Percentiles rank a stretch among this genome's conserved stretches.
Conservation (phyloP, 352 stramenopile genomes). For the Phytopythium mirpurense region DNA sequence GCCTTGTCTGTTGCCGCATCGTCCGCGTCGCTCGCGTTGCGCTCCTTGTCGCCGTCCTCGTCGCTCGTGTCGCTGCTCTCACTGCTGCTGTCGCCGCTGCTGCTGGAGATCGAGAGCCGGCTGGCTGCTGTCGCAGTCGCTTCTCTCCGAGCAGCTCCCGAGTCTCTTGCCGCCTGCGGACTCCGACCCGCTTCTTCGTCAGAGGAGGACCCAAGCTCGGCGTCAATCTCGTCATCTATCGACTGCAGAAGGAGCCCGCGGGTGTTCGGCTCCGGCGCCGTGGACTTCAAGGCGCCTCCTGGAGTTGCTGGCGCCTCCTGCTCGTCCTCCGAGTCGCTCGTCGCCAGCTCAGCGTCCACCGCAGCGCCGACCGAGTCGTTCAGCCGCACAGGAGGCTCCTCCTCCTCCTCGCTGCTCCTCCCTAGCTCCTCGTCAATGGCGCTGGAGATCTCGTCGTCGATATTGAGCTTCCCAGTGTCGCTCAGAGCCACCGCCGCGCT, state of each 20-base stretch:
- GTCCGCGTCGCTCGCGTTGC: constrained; percentile 8
- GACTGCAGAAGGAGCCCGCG: constrained; percentile 8
- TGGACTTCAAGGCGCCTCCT: neutral
- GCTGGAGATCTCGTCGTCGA: constrained; percentile 14
- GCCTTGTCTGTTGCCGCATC: neutral
- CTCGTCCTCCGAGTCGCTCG: constrained; percentile 3
- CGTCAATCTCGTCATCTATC: constrained; percentile 35
- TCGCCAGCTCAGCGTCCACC: constrained; percentile 20
- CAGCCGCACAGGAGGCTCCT: neutral
- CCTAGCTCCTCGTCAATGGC: constrained; percentile 30
- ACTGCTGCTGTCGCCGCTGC: constrained; percentile 20
- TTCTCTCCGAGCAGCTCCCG: neutral
- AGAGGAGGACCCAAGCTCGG: constrained; percentile 26
- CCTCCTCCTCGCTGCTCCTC: constrained; percentile 23
- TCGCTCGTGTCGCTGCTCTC: constrained; percentile 26
- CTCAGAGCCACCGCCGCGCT: too few species aligned
- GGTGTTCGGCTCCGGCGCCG: neutral
- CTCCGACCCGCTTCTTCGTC: constrained; percentile 21
- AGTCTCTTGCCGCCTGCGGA: too few species aligned
- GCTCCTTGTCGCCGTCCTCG: constrained; percentile 13
- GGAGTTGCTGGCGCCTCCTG: neutral
- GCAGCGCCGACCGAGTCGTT: constrained; percentile 10
- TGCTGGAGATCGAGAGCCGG: constrained; percentile 14
- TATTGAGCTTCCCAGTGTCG: constrained; percentile 1
- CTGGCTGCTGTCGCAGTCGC: neutral